Evolutionary conservation across 108 stramenopile species (phyloP).

Genomic region (Aurantiochytrium sp.): DNA sequence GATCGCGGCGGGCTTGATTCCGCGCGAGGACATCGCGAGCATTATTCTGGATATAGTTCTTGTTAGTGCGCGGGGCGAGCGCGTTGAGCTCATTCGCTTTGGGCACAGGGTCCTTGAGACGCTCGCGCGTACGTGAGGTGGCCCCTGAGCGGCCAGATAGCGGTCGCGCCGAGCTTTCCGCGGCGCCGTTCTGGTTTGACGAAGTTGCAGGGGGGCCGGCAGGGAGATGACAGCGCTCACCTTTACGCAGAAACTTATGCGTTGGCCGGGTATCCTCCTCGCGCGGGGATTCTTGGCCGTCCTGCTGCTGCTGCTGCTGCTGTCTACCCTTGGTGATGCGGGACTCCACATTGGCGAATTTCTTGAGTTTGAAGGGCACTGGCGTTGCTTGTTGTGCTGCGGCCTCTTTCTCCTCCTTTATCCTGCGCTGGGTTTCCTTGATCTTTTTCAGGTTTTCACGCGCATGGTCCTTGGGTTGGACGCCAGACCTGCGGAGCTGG

Average conservation of each 20-base stretch:
- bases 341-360: neutral
- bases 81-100: neutral
- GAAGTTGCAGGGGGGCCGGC: neutral
- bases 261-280: neutral
- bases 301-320: neutral
- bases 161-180: neutral
- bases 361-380: neutral
- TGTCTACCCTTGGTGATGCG: neutral
- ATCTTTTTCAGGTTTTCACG: neutral
- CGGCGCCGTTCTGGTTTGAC: neutral
- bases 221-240: neutral
- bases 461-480: neutral
- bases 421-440: neutral
- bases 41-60: neutral
- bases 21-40: neutral
- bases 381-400: neutral
- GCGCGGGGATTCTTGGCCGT: neutral
- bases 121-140: neutral
- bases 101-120: neutral
- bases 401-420: neutral
- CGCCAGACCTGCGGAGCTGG: neutral
- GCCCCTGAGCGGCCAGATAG: neutral
- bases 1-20: neutral
- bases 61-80: neutral
- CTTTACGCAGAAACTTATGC: conserved; percentile 2